phyloP scores from a whole-genome alignment of 257 asterid species.

The Fraxinus anomala region DNA sequence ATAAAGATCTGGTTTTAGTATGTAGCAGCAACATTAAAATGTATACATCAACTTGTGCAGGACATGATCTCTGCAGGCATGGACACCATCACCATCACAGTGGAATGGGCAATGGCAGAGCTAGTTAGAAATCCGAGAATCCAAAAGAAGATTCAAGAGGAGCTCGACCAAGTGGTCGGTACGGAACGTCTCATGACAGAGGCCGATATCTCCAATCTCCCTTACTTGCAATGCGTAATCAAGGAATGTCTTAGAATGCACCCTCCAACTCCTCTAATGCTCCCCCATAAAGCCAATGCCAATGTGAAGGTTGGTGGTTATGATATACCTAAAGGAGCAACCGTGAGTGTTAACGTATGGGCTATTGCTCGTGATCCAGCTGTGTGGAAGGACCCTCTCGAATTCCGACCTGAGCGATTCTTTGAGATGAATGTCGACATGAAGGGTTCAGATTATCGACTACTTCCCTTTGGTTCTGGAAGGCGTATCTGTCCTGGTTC shows the following conservation, averaged over 20 bases:
- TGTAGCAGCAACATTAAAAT: not conserved
- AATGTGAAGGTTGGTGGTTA: constrained; percentile 69
- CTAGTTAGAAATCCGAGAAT: constrained; percentile 74
- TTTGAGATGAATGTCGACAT: constrained; percentile 74
- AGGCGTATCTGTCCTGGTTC: constrained; percentile 80
- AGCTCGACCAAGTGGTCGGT: constrained; percentile 67
- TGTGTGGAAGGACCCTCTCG: constrained; percentile 64
- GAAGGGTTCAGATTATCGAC: constrained; percentile 75
- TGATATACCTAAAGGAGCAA: constrained; percentile 74
- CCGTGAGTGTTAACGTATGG: constrained; percentile 79
- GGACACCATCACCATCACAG: constrained; percentile 82
- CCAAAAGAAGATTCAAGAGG: constrained; percentile 78
- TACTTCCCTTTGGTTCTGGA: constrained; percentile 82
- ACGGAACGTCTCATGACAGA: constrained; percentile 55
- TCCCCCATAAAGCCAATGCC: constrained; percentile 71
- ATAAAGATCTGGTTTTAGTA: not conserved
- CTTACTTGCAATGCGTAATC: constrained; percentile 61
- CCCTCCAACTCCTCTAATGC: constrained; percentile 82
- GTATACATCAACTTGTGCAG: constrained; percentile 36
- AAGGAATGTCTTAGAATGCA: constrained; percentile 75
- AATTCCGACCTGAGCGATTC: constrained; percentile 80
- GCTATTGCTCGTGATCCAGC: constrained; percentile 75
- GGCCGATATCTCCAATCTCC: constrained; percentile 60
- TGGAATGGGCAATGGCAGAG: constrained; percentile 89
- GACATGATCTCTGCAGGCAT: constrained; percentile 86